Evolutionary conservation across 805 yeast genomes (phyloP), one percentile per base, ranked within the genome.

Genomic region (Pichia pseudocactophila): DNA sequence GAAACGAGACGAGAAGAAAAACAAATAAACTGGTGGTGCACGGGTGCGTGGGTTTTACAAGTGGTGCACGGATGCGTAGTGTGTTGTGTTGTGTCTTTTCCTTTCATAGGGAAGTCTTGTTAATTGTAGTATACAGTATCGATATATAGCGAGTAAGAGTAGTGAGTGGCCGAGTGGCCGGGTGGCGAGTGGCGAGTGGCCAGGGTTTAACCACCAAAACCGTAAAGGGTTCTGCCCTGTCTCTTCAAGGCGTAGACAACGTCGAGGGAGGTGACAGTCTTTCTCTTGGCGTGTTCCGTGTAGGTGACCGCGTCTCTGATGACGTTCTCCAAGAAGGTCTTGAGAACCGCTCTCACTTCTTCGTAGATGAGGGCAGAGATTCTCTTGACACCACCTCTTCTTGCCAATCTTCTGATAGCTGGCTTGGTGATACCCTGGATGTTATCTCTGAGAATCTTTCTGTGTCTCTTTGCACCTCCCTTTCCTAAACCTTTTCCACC

Each of bases 311-410:
- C 97, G 62, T 92, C 97, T 79, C 97, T 87, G 74, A 90, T 90
- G 58, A 92, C 96, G 65, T 85, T 82, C 73, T 87, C 96, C 67
- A 90, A 80, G 83, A 90, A 90, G 45, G 95, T 76, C 76, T 89
- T 89, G 56, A 90, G 77, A 57, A 92, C 97, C 58, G 83, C 89
- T 78, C 98, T 88, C 65, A 92, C 96, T 76, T 90, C 97, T 74
- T 90, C 98, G 78, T 90, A 90, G 69, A 90, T 90, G 67, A 89
- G 76, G 69, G 96, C 97, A 51, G 97, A 90, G 64, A 90, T 90
- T 85, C 98, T 96, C 83, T 90, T 90, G 66, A 90, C 98, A 89
- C 98, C 98, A 76, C 98, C 98, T 86, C 98, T 88, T 82, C 98
- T 90, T 41, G 98, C 98, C 63, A 90, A 83, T 86, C 98, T 90